phyloP scores from a whole-genome alignment of 2,329 filamentous ascomycete genomes.

The Penicillium sp. region DNA sequence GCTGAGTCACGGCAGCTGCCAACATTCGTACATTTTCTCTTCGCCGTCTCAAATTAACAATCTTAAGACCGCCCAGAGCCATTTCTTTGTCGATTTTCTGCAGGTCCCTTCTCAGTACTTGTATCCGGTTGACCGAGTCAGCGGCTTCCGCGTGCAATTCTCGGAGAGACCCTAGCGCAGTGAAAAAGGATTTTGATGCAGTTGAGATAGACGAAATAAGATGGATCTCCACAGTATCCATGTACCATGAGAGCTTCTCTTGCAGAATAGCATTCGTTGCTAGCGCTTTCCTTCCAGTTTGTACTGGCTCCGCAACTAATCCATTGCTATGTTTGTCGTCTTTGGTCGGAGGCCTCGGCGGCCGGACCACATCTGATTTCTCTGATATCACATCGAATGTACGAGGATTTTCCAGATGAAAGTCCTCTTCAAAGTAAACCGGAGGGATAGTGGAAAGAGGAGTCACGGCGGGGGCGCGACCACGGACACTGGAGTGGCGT shows the following conservation, averaged over 20 bases:
- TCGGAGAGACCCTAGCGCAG: conserved; percentile 82
- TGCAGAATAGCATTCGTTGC: conserved; percentile 96
- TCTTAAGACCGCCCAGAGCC: conserved; percentile 76
- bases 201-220: conserved; percentile 94
- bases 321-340: conserved; percentile 59
- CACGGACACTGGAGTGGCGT: conserved; percentile 53
- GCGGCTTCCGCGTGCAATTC: conserved; percentile 90
- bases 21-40: conserved; percentile 82
- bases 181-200: conserved; percentile 94
- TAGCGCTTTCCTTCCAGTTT: conserved; percentile 70
- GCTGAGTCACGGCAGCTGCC: conserved; percentile 76
- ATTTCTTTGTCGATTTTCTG: conserved; percentile 81
- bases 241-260: conserved; percentile 98
- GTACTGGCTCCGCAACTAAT: conserved; percentile 54
- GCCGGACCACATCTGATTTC: conserved; percentile 87
- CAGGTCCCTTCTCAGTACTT: conserved; percentile 74
- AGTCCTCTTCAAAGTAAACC: conserved; percentile 93
- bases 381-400: conserved; percentile 97
- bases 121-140: conserved; percentile 85
- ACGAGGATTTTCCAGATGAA: conserved; percentile 90
- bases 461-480: conserved; percentile 68
- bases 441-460: conserved; percentile 87
- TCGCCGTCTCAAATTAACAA: conserved; percentile 77
- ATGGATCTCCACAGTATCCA: conserved; percentile 98
- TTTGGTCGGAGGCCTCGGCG: conserved; percentile 53